Percentiles rank a stretch among this genome's conserved stretches.
Conservation (phyloP, 1,284 basidiomycete genomes). For the Vanrija humicola region DNA sequence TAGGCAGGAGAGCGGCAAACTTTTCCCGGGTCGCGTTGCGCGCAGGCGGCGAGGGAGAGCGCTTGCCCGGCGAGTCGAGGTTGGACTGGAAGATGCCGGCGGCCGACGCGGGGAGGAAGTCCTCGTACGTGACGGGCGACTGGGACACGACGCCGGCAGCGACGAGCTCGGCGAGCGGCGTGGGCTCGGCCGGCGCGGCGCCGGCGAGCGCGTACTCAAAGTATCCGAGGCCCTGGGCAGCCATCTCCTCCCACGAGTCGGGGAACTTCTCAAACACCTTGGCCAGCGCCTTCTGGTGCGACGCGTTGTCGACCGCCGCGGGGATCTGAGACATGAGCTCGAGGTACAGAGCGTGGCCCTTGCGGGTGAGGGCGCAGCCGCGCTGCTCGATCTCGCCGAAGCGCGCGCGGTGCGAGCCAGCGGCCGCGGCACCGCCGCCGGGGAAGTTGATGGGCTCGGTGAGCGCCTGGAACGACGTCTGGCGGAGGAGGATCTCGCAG, state of each 20-base stretch:
- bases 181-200: neutral
- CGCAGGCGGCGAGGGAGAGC: slow-evolving; percentile 8
- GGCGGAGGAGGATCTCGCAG: slow-evolving; percentile 48
- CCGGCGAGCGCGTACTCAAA: slow-evolving; percentile 28
- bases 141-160: slow-evolving; percentile 30
- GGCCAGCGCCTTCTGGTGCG: slow-evolving; percentile 37
- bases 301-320: slow-evolving; percentile 32
- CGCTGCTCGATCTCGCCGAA: slow-evolving; percentile 52
- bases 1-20: slow-evolving; percentile 23
- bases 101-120: slow-evolving; percentile 50
- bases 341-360: slow-evolving; percentile 43
- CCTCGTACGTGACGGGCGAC: slow-evolving; percentile 49
- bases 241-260: slow-evolving; percentile 32
- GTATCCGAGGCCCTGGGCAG: slow-evolving; percentile 33
- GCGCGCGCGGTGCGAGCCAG: slow-evolving; percentile 48
- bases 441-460: slow-evolving; percentile 47
- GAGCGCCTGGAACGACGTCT: slow-evolving; percentile 50
- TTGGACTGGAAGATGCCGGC: slow-evolving; percentile 52
- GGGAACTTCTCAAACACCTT: slow-evolving; percentile 33
- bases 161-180: slow-evolving; percentile 25
- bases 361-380: slow-evolving; percentile 47
- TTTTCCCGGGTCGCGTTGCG: slow-evolving; percentile 11
- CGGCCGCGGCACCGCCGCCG: slow-evolving; percentile 6
- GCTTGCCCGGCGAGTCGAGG: slow-evolving; percentile 25
- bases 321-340: slow-evolving; percentile 25